phyloP scores from a whole-genome alignment of 495 filamentous ascomycete species.

The Pseudomonodictys pantanalensis region DNA sequence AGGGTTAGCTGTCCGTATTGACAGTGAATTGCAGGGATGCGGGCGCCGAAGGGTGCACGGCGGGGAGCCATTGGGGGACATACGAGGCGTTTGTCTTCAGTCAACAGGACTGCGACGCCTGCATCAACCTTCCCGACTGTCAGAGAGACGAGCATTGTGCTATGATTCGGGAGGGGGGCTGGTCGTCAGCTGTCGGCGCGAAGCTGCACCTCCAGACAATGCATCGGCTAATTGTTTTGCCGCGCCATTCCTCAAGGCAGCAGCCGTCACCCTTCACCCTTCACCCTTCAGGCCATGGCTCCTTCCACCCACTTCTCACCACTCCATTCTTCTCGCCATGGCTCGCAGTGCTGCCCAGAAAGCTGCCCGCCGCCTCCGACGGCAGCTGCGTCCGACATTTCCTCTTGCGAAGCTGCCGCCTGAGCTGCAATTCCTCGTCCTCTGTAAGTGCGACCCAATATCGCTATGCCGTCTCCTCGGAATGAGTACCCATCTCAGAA shows the following conservation, averaged over 20 bases:
- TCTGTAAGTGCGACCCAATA: slow-evolving; percentile 8
- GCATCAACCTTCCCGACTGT: slow-evolving; percentile 99
- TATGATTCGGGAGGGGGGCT: background rate
- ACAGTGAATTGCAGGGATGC: slow-evolving; percentile 13
- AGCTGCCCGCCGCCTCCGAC: background rate
- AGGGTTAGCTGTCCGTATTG: background rate
- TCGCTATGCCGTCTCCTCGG: slow-evolving; percentile 1
- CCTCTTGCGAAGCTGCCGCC: slow-evolving; percentile 3
- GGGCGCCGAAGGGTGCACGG: slow-evolving; percentile 11
- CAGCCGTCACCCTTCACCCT: background rate
- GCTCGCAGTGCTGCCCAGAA: slow-evolving; percentile 8
- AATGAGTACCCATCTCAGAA: background rate
- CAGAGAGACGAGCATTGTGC: slow-evolving; percentile 89
- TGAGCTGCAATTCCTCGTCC: slow-evolving; percentile 7
- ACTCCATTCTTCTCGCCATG: background rate
- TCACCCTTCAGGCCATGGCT: no score
- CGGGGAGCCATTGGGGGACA: slow-evolving; percentile 32
- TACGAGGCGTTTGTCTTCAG: slow-evolving; percentile 95
- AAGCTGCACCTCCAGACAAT: no score
- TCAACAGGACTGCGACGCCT: slow-evolving; percentile 93
- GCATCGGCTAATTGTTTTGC: no score
- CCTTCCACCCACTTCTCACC: background rate
- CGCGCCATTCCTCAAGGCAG: background rate
- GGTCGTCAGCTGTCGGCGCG: background rate
- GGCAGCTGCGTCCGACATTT: background rate